phyloP scores from a whole-genome alignment of 2,329 filamentous ascomycete species.

The Penicillium psychrosexuale region DNA sequence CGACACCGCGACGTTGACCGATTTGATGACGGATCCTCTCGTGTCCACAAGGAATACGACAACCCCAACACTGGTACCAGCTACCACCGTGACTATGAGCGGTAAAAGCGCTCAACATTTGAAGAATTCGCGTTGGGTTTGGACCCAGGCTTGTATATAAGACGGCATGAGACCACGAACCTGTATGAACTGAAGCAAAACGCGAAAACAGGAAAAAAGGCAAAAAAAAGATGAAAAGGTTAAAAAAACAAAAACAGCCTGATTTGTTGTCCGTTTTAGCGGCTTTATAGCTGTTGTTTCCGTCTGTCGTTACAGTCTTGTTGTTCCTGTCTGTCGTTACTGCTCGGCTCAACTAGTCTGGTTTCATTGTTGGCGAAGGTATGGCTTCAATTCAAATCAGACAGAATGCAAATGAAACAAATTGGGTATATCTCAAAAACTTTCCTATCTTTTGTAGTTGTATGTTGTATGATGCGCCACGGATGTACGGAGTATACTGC shows the following conservation, averaged over 20 bases:
- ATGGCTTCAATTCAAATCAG: constrained; percentile 2
- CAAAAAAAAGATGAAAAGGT: constrained; percentile 8
- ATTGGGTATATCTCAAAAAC: not conserved
- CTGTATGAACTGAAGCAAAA: not conserved
- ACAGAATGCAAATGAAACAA: not conserved
- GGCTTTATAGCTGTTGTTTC: not conserved
- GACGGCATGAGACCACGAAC: constrained; percentile 12
- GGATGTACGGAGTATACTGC: not conserved
- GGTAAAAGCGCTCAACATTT: not conserved
- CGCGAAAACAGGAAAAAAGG: constrained; percentile 7
- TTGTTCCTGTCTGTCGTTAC: not conserved
- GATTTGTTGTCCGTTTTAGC: constrained; percentile 8
- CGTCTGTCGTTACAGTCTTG: not conserved
- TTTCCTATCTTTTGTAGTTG: not conserved
- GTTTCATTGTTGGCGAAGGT: constrained; percentile 2
- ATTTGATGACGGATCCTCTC: constrained; percentile 28
- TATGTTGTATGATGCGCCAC: not conserved
- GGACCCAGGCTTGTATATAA: constrained; percentile 9
- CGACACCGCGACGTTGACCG: constrained; percentile 35
- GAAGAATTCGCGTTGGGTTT: constrained; percentile 2
- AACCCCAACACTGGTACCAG: constrained; percentile 35
- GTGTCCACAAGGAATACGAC: constrained; percentile 33
- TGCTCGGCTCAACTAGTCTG: not conserved
- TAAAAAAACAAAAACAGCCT: not conserved
- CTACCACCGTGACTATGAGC: constrained; percentile 35